Base-by-base conservation (phyloP, 2,329 filamentous ascomycete genomes). In the Colletotrichum phormii region DNA sequence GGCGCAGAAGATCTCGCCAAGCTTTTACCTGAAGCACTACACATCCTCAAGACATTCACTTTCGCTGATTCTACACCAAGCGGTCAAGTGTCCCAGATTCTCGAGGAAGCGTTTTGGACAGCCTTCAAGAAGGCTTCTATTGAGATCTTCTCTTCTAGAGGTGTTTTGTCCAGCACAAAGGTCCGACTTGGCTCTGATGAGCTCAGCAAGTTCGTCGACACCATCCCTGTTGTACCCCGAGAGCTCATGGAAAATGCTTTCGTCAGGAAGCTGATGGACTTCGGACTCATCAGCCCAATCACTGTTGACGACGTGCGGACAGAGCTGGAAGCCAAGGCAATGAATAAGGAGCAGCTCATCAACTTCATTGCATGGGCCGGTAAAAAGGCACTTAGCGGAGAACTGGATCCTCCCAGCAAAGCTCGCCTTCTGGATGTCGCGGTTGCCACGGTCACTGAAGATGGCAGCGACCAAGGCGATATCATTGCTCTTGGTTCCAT, bases 61-160 rank as follows among this genome's bases (percentile, higher is more conserved):
- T 97, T 97, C 76, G 89, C 88, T 49, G 94, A 98, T 78, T 98
- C 97, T 1, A 98, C 97, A 0, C 97, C 97, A 1, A 97, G 94
- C 74, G 89, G 89, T 0, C 89, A 94, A 73, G 93, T 98, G 24
- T 94, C 95, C 0, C 91, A 95, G 78, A 93, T 94, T 74, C 94
- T 99, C 65, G 95, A 98, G 79, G 94, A 98, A 82, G 94, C 95
- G 0, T 99, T 99, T 80, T 99, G 97, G 97, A 97, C 91, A 46
- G 95, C 94, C 75, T 97, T 94, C 78, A 92, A 91, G 79, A 93
- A 92, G 75, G 91, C 94, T 2, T 92, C 90, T 0, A 95, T 98
- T 70, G 95, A 98, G 78, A 89, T 98, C 7, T 91, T 97, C 75
- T 98, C 95, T 1, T 97, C 93, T 24, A 91, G 92, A 71, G 97